phyloP scores from a whole-genome alignment of 345 rosid species.

The Eucalyptus shirleyi region DNA sequence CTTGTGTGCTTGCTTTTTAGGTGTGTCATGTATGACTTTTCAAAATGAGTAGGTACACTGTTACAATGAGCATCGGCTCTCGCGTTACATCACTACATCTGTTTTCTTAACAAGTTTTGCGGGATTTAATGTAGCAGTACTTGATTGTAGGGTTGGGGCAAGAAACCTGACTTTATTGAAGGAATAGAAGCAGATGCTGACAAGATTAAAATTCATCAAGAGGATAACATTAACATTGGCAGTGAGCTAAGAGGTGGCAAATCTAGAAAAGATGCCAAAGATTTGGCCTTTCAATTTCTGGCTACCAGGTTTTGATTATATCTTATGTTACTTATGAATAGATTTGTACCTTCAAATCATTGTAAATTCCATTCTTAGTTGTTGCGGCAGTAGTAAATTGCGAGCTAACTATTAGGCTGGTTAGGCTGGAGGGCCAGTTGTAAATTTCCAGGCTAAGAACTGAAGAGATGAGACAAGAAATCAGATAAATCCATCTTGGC shows the following conservation, averaged over 20 bases:
- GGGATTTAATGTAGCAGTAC: background rate
- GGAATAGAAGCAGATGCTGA: slow-evolving; percentile 13
- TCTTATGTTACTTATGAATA: background rate
- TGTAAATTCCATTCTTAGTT: background rate
- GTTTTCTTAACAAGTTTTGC: background rate
- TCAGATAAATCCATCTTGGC: background rate
- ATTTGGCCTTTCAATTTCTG: slow-evolving; percentile 47
- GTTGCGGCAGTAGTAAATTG: background rate
- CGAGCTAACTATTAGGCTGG: background rate
- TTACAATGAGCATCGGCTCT: background rate
- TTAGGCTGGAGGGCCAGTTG: background rate
- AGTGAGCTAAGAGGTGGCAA: slow-evolving; percentile 5
- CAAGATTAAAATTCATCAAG: slow-evolving; percentile 11
- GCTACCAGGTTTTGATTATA: slow-evolving; percentile 33
- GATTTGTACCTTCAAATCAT: background rate
- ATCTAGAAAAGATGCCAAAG: slow-evolving; percentile 39
- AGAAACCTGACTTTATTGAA: slow-evolving; percentile 9
- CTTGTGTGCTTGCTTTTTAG: background rate
- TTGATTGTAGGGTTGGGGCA: background rate
- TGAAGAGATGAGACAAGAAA: background rate
- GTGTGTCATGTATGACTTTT: background rate
- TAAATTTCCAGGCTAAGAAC: background rate
- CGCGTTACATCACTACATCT: background rate
- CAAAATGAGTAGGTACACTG: background rate
- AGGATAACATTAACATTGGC: background rate